Base-by-base conservation (phyloP, 192 early-diverging fungal genomes). In the Entrophospora sp. region DNA sequence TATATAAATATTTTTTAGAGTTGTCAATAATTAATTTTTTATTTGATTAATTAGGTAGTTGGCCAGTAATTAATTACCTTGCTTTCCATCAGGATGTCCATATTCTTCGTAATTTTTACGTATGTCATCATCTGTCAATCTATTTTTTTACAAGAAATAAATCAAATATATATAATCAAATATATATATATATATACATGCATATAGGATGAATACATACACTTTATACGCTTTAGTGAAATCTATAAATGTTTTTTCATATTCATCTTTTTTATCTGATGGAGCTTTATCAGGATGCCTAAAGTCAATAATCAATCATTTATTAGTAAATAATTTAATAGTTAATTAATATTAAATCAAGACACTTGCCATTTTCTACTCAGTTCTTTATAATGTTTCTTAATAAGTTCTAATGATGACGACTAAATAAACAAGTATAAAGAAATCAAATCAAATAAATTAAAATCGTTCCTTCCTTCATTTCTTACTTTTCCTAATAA, bases 21-120 rank as follows among this genome's bases (percentile, higher is more conserved):
- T 22, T 12, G 18, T 34, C 14, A 55, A 55, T 55, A 16, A 53
- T 31, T 30, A 31, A n/a, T 46, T n/a, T 45, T 14, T 46, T 22
- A 22, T n/a, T 5, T n/a, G 18, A 46, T n/a, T 87, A 60, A 56
- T 70, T 27, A 68, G 69, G 60, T 42, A 66, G 63, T 64, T 69
- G 56, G 63, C 5, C 4, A 32, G 5, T 45, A 18, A 34, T 46
- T 46, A 46, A 8, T 20, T 12, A 66, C 64, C 64, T 75, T 96
- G 94, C 69, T 91, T 94, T 13, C 96, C 96, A 73, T 99, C 96
- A 16, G 96, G 95, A 73, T 97, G 92, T 56, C 95, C 95, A 64
- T 82, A 95, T 73, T 99, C 91, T 66, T 97, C 93, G 79, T 87
- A 99, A 73, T 90, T 91, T 67, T 90, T 86, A 62, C 89, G 85